Evolutionary conservation across 2,329 filamentous ascomycete species (phyloP).

Genomic region (Sclerotinia nivalis): DNA sequence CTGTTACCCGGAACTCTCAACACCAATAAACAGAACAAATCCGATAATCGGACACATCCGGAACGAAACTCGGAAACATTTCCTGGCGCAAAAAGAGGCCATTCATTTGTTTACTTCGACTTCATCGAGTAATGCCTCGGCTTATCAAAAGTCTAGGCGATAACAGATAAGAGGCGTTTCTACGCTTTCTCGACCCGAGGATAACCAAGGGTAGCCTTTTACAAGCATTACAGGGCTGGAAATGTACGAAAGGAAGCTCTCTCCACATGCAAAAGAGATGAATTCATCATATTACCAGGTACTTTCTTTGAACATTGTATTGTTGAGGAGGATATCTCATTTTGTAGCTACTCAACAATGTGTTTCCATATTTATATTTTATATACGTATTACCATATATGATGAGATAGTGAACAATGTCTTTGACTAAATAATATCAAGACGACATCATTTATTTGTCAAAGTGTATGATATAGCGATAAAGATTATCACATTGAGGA

Average conservation of each 20-base stretch:
- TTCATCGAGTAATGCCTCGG: conserved; percentile 18
- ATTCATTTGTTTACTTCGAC: not conserved
- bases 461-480: not conserved
- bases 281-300: not conserved
- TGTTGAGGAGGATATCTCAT: not conserved
- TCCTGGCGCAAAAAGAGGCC: not conserved
- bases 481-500: not conserved
- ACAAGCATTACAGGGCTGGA: not conserved
- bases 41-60: conserved; percentile 5
- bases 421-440: not conserved
- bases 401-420: not conserved
- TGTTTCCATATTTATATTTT: not conserved
- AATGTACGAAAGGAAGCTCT: not conserved
- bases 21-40: not conserved
- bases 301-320: no score
- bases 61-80: not conserved
- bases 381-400: not conserved
- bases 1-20: conserved; percentile 1
- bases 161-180: conserved; percentile 17
- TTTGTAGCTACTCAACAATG: not conserved
- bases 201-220: conserved; percentile 1
- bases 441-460: conserved; percentile 13
- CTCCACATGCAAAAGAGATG: conserved; percentile 3
- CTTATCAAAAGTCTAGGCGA: conserved; percentile 16
- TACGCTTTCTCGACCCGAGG: not conserved